phyloP scores from a whole-genome alignment of 257 asterid genomes.

The Nicotiana paniculata region DNA sequence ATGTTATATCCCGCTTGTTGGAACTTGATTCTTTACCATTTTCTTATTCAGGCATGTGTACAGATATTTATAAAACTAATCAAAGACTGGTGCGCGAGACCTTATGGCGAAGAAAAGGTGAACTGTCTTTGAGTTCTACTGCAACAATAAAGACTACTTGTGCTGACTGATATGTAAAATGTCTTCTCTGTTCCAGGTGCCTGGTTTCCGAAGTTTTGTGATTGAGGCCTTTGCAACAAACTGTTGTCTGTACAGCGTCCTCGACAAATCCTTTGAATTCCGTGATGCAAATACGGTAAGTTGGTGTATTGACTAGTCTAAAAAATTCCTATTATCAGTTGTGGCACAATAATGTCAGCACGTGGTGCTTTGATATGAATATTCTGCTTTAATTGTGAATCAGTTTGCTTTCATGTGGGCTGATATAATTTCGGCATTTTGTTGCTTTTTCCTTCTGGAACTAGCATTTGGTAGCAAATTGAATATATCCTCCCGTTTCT shows the following conservation, averaged over 20 bases:
- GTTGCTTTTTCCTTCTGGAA: background rate
- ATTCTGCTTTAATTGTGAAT: background rate
- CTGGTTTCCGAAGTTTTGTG: constrained; percentile 75
- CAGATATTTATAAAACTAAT: constrained; percentile 84
- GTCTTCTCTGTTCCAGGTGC: constrained; percentile 53
- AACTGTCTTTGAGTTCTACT: background rate
- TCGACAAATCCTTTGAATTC: constrained; percentile 84
- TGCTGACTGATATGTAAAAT: constrained; percentile 19
- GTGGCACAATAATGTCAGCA: background rate
- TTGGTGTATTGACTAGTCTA: constrained; percentile 6
- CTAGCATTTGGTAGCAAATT: background rate
- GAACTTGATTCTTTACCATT: constrained; percentile 7
- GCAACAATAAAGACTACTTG: background rate
- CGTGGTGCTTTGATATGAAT: background rate
- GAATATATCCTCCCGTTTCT: background rate
- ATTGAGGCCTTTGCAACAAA: constrained; percentile 72
- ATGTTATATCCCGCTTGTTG: background rate
- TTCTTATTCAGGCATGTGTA: constrained; percentile 64
- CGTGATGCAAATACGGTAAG: constrained; percentile 95
- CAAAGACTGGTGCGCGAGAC: constrained; percentile 79
- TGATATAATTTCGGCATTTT: background rate
- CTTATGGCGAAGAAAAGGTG: constrained; percentile 72
- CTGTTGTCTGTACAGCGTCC: constrained; percentile 90
- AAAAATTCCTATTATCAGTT: background rate
- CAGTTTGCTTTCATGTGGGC: background rate